Conservation (phyloP, 805 yeast genomes). For the Yarrowia sp. region DNA sequence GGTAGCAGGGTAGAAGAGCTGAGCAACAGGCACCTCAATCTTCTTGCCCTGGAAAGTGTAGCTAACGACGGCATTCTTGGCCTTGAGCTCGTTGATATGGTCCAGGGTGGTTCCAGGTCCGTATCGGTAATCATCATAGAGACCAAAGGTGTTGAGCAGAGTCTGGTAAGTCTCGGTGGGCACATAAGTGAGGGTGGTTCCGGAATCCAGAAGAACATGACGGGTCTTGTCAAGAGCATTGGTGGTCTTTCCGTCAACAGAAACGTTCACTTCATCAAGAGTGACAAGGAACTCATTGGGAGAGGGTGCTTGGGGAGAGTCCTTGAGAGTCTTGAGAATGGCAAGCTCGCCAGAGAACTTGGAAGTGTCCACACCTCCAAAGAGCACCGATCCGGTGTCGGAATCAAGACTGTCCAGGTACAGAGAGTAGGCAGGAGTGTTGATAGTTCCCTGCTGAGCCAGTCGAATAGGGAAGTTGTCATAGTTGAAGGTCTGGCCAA, state of each 20-base stretch:
- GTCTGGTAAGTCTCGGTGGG: slow-evolving; percentile 2
- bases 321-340: slow-evolving; percentile 34
- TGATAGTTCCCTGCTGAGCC: slow-evolving; percentile 44
- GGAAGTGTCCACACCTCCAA: slow-evolving; percentile 66
- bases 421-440: slow-evolving; percentile 45
- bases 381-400: slow-evolving; percentile 50
- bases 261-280: slow-evolving; percentile 31
- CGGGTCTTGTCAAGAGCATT: slow-evolving; percentile 44
- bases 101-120: neutral
- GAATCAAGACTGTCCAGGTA: slow-evolving; percentile 45
- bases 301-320: neutral
- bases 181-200: neutral
- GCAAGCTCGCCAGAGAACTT: slow-evolving; percentile 52
- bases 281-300: neutral
- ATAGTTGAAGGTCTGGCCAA: slow-evolving; percentile 29
- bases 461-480: slow-evolving; percentile 38
- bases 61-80: neutral
- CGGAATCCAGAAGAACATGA: slow-evolving; percentile 49
- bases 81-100: neutral
- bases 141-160: slow-evolving; percentile 1
- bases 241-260: slow-evolving; percentile 39
- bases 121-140: slow-evolving; percentile 8
- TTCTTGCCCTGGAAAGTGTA: slow-evolving; percentile 17
- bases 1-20: neutral
- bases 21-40: neutral